These are phyloP conservation scores for Penicillium paradoxum DNA, from an alignment of 495 filamentous ascomycete species.

Conservation along the genomic window DNA sequence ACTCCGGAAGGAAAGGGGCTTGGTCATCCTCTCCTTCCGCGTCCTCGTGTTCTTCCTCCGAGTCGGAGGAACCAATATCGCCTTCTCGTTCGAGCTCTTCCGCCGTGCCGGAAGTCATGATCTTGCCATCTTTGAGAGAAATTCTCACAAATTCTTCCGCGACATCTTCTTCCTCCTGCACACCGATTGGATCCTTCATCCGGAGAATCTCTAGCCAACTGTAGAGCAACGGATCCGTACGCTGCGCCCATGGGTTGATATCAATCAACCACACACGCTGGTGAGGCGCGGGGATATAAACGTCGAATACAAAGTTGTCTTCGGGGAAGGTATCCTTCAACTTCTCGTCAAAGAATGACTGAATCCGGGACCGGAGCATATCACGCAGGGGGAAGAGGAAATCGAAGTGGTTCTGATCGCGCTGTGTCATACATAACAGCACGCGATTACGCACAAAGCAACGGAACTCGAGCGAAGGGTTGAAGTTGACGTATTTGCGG, in stretches of 20 bases:
- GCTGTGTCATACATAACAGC: conserved; percentile 79
- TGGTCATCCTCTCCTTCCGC: conserved; percentile 49
- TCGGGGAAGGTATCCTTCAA: conserved; percentile 78
- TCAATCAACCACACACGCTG: conserved; percentile 81
- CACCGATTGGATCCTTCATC: conserved; percentile 52
- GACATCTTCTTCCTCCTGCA: conserved; percentile 28
- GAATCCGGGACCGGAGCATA: conserved; percentile 56
- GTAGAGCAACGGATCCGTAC: conserved; percentile 87
- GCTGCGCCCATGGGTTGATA: conserved; percentile 89
- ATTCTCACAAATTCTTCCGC: conserved; percentile 39
- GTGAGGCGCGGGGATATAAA: conserved; percentile 76
- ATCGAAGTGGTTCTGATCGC: conserved; percentile 84
- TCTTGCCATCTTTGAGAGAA: conserved; percentile 30
- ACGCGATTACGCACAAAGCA: conserved; percentile 81
- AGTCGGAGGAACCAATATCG: conserved; percentile 8
- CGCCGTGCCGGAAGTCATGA: conserved; percentile 5
- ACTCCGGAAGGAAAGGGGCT: conserved; percentile 63
- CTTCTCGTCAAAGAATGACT: conserved; percentile 66
- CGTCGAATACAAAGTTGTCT: conserved; percentile 80
- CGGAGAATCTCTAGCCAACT: conserved; percentile 83
- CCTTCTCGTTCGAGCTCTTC: conserved; percentile 20
- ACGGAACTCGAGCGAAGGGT: conserved; percentile 88
- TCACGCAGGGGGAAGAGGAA: conserved; percentile 67
- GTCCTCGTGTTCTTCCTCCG: conserved; percentile 37
- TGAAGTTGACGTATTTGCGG: conserved; percentile 78